Conservation (phyloP, 345 rosid species). For the Mercurialis annua region DNA sequence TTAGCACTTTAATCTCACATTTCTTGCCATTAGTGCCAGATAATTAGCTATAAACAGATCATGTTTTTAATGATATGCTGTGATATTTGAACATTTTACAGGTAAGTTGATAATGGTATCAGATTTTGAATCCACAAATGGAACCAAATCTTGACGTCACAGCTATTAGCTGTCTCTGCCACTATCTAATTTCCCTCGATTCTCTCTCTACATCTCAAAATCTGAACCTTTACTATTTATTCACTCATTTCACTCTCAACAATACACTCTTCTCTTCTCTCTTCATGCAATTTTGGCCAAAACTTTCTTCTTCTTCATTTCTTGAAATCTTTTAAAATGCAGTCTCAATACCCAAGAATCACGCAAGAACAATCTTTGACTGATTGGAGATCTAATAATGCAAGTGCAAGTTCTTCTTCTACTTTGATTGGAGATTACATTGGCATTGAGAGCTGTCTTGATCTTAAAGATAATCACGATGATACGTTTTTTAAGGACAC, state of each 20-base stretch:
- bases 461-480: conserved; percentile 33
- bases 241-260: not conserved
- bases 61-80: not conserved
- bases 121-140: conserved; percentile 18
- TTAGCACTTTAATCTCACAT: too few species aligned
- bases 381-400: not conserved
- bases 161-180: conserved; percentile 38
- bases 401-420: conserved; percentile 16
- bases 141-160: conserved; percentile 28
- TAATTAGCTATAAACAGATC: too few species aligned
- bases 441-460: conserved; percentile 77
- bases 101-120: conserved; percentile 5
- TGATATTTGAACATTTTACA: not conserved
- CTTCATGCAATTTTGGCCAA: not conserved
- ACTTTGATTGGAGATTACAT: conserved; percentile 58
- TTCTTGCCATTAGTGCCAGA: too few species aligned
- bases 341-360: conserved; percentile 4
- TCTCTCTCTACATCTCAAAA: not conserved
- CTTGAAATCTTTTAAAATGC: conserved; percentile 13
- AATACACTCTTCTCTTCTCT: not conserved
- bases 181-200: conserved; percentile 14
- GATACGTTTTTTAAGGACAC: conserved; percentile 8
- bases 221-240: conserved; percentile 1
- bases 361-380: not conserved
- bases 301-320: not conserved